phyloP scores from a whole-genome alignment of 768 basidiomycete genomes.

The Boletus edulis region DNA sequence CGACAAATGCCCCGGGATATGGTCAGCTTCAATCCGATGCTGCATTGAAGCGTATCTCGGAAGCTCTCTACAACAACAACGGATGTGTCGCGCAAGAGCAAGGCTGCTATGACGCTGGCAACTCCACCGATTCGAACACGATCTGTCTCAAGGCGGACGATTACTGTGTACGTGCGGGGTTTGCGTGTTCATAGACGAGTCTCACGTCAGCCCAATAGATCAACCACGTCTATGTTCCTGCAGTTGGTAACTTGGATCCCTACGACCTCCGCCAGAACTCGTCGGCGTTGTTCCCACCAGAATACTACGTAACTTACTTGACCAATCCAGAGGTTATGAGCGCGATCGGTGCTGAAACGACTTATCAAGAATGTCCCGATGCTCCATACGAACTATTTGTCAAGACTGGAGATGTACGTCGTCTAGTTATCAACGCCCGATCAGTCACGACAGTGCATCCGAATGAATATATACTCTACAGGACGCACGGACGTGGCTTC shows the following conservation, averaged over 20 bases:
- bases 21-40: conserved; percentile 53
- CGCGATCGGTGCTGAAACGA: conserved; percentile 51
- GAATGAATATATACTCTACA: not conserved
- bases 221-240: conserved; percentile 47
- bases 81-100: conserved; percentile 57
- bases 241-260: conserved; percentile 50
- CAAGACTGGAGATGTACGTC: conserved; percentile 55
- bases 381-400: conserved; percentile 41
- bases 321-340: conserved; percentile 32
- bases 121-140: conserved; percentile 40
- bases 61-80: conserved; percentile 43
- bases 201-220: conserved; percentile 27
- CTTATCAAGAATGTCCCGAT: conserved; percentile 49
- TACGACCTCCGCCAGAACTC: conserved; percentile 59
- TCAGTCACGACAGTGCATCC: not conserved
- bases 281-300: conserved; percentile 52
- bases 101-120: conserved; percentile 57
- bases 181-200: not conserved
- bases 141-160: conserved; percentile 52
- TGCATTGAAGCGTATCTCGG: conserved; percentile 46
- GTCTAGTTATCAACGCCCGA: not conserved
- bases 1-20: conserved; percentile 62
- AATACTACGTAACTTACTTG: conserved; percentile 52
- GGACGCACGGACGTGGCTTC: conserved; percentile 37
- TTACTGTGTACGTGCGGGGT: conserved; percentile 48